Percentiles rank a stretch among this genome's conserved stretches.
Evolutionary conservation across 208 protist genomes (phyloP).

Genomic region (Crithidia expoeki): DNA sequence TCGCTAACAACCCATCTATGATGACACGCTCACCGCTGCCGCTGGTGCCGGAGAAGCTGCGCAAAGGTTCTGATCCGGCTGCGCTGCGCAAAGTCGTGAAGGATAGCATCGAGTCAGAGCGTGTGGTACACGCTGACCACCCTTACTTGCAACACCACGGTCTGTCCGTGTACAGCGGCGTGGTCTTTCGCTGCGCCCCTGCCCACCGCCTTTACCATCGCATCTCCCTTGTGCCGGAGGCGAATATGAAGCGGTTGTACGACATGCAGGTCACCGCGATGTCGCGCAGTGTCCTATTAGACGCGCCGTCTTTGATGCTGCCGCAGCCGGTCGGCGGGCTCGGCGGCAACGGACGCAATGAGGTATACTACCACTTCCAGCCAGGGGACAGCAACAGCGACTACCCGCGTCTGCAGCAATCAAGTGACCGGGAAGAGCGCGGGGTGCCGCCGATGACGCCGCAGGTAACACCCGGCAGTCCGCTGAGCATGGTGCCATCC

Average conservation of each 20-base stretch:
- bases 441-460: constrained; percentile 16
- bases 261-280: constrained; percentile 15
- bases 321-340: not conserved
- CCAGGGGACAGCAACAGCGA: constrained; percentile 10
- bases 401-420: not conserved
- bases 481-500: constrained; percentile 10
- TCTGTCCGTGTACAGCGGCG: constrained; percentile 48
- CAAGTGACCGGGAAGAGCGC: constrained; percentile 1
- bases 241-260: constrained; percentile 18
- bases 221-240: constrained; percentile 37
- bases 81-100: constrained; percentile 38
- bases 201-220: constrained; percentile 53
- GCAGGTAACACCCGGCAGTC: constrained; percentile 2
- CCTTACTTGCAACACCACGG: constrained; percentile 48
- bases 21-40: not conserved
- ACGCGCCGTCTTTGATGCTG: not conserved
- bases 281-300: constrained; percentile 3
- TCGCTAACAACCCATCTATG: not conserved
- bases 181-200: constrained; percentile 56
- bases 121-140: constrained; percentile 40
- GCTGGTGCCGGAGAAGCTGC: not conserved
- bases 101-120: constrained; percentile 38
- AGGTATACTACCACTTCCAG: constrained; percentile 7
- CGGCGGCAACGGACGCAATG: not conserved
- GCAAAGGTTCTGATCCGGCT: not conserved